These are phyloP conservation scores for Aspergillus sp. DNA, from an alignment of 2,329 filamentous ascomycete genomes.

Conservation along the genomic window DNA sequence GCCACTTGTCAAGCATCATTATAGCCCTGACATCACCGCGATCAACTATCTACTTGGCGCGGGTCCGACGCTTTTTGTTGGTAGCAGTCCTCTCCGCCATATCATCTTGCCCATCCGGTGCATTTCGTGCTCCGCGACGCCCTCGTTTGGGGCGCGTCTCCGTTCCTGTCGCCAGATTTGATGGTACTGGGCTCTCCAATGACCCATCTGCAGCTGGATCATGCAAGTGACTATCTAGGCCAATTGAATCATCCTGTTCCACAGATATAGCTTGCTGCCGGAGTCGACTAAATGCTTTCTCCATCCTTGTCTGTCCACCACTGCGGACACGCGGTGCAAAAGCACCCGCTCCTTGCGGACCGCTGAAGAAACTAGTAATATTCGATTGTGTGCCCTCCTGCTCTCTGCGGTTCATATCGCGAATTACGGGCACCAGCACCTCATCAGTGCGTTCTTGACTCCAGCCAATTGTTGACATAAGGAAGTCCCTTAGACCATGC, in stretches of 20 bases:
- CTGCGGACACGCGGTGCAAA: conserved; percentile 70
- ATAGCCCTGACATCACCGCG: no score
- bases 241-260: conserved; percentile 13
- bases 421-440: conserved; percentile 90
- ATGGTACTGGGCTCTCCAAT: not conserved
- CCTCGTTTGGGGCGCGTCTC: conserved; percentile 21
- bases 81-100: conserved; percentile 17
- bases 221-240: not conserved
- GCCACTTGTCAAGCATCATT: no score
- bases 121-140: conserved; percentile 10
- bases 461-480: conserved; percentile 95
- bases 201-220: conserved; percentile 6
- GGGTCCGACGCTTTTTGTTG: conserved; percentile 31
- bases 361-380: conserved; percentile 89
- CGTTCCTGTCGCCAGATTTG: conserved; percentile 11
- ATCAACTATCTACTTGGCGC: conserved; percentile 7
- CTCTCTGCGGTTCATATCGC: conserved; percentile 88
- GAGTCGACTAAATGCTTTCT: conserved; percentile 69
- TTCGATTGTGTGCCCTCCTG: conserved; percentile 93
- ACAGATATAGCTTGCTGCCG: conserved; percentile 54
- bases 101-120: not conserved
- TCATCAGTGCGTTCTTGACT: conserved; percentile 89
- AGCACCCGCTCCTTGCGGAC: conserved; percentile 57
- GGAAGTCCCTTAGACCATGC: conserved; percentile 76
- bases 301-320: conserved; percentile 71